Evolutionary conservation across 2,329 filamentous ascomycete genomes (phyloP).

Genomic region (Akanthomyces dipterigenus): DNA sequence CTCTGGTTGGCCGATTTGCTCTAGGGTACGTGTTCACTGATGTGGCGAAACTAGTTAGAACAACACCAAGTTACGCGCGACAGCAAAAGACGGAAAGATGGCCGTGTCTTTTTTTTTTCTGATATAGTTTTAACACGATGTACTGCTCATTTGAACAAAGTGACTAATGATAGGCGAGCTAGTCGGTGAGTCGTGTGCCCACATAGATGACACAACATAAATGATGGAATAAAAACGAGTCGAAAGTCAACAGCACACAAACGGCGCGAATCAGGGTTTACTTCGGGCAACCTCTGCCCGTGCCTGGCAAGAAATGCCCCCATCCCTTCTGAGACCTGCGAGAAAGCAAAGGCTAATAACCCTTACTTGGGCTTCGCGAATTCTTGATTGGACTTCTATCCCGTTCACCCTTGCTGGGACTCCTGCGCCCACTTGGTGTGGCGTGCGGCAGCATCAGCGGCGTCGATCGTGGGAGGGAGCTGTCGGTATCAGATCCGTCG

Average conservation of each 20-base stretch:
- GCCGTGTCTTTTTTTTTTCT: too few species aligned
- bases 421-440: conserved; percentile 40
- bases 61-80: too few species aligned
- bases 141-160: not conserved
- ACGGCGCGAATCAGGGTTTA: too few species aligned
- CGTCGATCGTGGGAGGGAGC: conserved; percentile 36
- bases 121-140: too few species aligned
- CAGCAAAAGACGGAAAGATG: too few species aligned
- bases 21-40: not conserved
- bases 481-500: conserved; percentile 47
- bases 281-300: too few species aligned
- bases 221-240: not conserved
- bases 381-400: conserved; percentile 42
- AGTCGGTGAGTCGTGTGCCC: not conserved
- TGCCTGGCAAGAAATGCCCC: too few species aligned
- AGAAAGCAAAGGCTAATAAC: conserved; percentile 19
- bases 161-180: not conserved
- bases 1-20: not conserved
- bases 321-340: too few species aligned
- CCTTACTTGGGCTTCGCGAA: conserved; percentile 32
- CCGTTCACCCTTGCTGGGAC: conserved; percentile 44
- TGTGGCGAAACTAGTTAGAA: too few species aligned
- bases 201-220: not conserved
- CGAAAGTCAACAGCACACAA: too few species aligned
- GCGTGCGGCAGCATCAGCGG: conserved; percentile 36